These are phyloP conservation scores for Populus tremula DNA, from an alignment of 345 rosid genomes.

Conservation along the genomic window DNA sequence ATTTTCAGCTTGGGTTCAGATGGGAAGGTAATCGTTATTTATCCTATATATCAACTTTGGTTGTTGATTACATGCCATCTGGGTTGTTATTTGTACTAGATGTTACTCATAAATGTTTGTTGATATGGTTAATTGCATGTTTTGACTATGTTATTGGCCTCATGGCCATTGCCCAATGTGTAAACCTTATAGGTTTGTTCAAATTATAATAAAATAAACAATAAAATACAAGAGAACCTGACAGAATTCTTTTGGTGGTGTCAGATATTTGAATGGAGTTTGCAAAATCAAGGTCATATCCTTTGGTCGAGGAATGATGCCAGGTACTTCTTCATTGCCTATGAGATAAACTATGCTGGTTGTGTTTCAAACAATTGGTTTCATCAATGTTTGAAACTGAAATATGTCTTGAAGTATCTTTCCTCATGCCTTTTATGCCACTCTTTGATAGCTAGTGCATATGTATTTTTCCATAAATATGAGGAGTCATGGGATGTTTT, in stretches of 20 bases:
- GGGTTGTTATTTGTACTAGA: neutral
- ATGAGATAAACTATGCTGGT: neutral
- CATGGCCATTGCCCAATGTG: too few species aligned
- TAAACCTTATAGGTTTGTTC: neutral
- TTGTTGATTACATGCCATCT: neutral
- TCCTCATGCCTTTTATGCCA: neutral
- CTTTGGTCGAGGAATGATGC: conserved; percentile 63
- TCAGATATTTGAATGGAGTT: conserved; percentile 75
- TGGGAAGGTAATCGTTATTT: conserved; percentile 45
- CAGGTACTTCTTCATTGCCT: conserved; percentile 36
- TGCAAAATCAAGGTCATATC: conserved; percentile 70
- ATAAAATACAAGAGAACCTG: neutral
- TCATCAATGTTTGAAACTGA: neutral
- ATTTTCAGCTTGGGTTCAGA: conserved; percentile 67
- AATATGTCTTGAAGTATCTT: neutral
- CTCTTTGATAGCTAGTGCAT: too few species aligned
- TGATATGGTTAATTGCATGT: neutral
- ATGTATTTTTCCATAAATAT: too few species aligned
- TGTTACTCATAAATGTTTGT: neutral
- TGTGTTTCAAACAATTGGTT: neutral
- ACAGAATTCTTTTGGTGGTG: neutral
- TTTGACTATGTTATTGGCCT: too few species aligned
- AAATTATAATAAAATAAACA: neutral
- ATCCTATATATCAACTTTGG: neutral
- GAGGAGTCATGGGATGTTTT: too few species aligned